These are phyloP conservation scores for Cyclotella baltica DNA, from an alignment of 108 stramenopile genomes.

Conservation along the genomic window DNA sequence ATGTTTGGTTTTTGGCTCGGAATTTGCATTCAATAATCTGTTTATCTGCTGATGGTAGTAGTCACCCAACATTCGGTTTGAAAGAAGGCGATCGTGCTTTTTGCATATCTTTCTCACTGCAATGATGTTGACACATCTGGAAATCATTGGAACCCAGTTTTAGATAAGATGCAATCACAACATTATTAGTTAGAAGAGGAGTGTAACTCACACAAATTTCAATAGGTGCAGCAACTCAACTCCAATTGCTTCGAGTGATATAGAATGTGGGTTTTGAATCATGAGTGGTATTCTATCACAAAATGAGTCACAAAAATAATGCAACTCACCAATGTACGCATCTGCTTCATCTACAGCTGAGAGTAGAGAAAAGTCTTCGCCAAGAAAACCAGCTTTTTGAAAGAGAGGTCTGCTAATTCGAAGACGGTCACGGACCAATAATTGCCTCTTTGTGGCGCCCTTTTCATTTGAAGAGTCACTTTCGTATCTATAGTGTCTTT, in stretches of 20 bases:
- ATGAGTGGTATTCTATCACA: too few relatives aligned
- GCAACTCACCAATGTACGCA: constrained; percentile 54
- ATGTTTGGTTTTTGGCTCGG: constrained; percentile 11
- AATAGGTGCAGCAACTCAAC: constrained; percentile 56
- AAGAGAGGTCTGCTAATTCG: constrained; percentile 72
- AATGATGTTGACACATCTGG: constrained; percentile 52
- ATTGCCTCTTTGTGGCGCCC: constrained; percentile 58
- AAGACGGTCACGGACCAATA: constrained; percentile 68
- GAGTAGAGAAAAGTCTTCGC: constrained; percentile 68
- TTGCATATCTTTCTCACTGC: constrained; percentile 87
- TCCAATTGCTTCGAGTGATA: too few relatives aligned
- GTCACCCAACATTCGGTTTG: constrained; percentile 88
- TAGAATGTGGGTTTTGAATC: too few relatives aligned
- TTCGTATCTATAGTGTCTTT: background rate
- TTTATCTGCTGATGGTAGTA: constrained; percentile 66
- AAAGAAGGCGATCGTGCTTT: constrained; percentile 84
- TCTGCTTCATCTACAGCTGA: constrained; percentile 88
- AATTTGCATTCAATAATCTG: background rate
- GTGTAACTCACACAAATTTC: constrained; percentile 28
- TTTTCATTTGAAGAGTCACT: constrained; percentile 50
- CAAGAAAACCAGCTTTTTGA: constrained; percentile 74
- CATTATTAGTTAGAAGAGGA: too few relatives aligned
- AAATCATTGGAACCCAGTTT: background rate
- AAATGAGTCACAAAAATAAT: too few relatives aligned
- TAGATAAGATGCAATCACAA: too few relatives aligned